Evolutionary conservation across 2,329 filamentous ascomycete genomes (phyloP).

Genomic region (Pseudocercospora eumusae): DNA sequence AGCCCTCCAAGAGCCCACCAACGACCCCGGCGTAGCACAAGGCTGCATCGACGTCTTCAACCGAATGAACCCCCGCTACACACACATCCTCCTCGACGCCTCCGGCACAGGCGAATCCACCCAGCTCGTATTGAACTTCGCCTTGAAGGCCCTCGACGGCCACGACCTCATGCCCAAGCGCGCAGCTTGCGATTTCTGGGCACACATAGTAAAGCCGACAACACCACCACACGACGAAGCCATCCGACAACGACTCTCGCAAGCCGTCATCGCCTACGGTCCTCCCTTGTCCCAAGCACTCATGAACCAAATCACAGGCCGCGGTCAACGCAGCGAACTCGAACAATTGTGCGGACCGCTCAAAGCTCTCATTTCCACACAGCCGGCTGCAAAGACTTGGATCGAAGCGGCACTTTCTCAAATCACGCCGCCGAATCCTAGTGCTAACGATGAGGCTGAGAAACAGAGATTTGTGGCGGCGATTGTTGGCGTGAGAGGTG

Average conservation of each 20-base stretch:
- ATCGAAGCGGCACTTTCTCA: slow-evolving; percentile 64
- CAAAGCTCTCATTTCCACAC: slow-evolving; percentile 58
- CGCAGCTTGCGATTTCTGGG: slow-evolving; percentile 75
- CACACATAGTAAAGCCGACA: slow-evolving; percentile 51
- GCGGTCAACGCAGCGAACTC: slow-evolving; percentile 69
- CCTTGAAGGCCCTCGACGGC: slow-evolving; percentile 68
- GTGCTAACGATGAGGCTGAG: slow-evolving; percentile 57
- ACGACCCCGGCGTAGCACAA: slow-evolving; percentile 71
- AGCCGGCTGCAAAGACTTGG: slow-evolving; percentile 35
- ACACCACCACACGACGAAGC: slow-evolving; percentile 34
- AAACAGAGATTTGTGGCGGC: slow-evolving; percentile 67
- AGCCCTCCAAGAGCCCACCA: slow-evolving; percentile 61
- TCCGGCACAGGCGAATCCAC: slow-evolving; percentile 55
- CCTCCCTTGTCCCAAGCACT: slow-evolving; percentile 62
- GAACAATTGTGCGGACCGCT: slow-evolving; percentile 70
- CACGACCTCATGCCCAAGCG: slow-evolving; percentile 75
- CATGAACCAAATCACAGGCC: slow-evolving; percentile 66
- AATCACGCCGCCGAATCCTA: slow-evolving; percentile 52
- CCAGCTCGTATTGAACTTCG: slow-evolving; percentile 65
- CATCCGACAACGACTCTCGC: slow-evolving; percentile 26
- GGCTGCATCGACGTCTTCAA: slow-evolving; percentile 72
- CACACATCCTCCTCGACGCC: slow-evolving; percentile 63
- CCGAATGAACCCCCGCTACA: slow-evolving; percentile 62
- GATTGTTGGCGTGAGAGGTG: slow-evolving; percentile 65
- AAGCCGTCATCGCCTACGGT: slow-evolving; percentile 60